A percentile compares a stretch with the other conserved stretches of the same genome.
Evolutionary conservation across 331 rosid species (phyloP).

Genomic region (Erythrophleum ivorense): DNA sequence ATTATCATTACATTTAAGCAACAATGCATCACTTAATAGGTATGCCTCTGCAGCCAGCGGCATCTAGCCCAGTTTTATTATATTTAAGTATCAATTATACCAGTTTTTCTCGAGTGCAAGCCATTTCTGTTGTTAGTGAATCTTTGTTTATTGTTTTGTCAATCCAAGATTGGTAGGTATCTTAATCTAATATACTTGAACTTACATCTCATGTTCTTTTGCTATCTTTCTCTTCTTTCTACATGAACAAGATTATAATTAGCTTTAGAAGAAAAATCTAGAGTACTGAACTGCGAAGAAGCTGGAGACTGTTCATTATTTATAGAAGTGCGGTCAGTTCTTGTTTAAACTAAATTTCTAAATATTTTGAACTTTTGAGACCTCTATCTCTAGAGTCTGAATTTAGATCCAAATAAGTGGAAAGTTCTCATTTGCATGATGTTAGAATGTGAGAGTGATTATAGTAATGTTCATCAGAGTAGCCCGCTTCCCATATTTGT

Average conservation of each 20-base stretch:
- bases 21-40: slow-evolving; percentile 51
- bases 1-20: slow-evolving; percentile 71
- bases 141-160: neutral
- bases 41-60: slow-evolving; percentile 44
- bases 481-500: neutral
- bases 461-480: neutral
- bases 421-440: neutral
- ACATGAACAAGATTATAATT: neutral
- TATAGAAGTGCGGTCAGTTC: neutral
- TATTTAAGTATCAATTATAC: neutral
- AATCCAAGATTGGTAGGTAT: neutral
- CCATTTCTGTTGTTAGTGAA: slow-evolving; percentile 3
- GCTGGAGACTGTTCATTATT: neutral
- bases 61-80: slow-evolving; percentile 9
- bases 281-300: neutral
- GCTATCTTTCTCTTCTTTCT: neutral
- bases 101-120: neutral
- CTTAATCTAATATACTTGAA: neutral
- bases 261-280: neutral
- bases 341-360: neutral
- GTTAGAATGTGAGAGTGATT: neutral
- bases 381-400: neutral
- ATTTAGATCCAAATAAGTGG: neutral
- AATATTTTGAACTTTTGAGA: neutral
- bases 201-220: slow-evolving; percentile 4